Base-by-base conservation (phyloP, 768 basidiomycete species). In the Cubamyces sp. region DNA sequence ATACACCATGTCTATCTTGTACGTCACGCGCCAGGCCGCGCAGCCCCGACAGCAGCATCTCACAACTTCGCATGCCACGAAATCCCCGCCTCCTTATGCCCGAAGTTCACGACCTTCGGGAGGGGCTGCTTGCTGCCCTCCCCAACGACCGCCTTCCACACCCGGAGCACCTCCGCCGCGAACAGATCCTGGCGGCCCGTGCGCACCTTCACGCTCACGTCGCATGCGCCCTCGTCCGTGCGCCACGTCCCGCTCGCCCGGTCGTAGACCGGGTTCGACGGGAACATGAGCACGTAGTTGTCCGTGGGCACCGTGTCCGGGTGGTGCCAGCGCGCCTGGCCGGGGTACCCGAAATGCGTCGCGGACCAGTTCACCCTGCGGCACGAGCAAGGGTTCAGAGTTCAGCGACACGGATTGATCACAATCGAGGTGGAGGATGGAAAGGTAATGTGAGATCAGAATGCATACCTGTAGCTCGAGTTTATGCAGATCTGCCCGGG, bases 201-300 rank as follows among this genome's bases (percentile, higher is more conserved):
- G 28, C 37, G 30, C 28, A 51, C 50, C 18, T 51, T 51, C 28
- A 51, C 30, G 28, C 28, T 51, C 28, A 34, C 50, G 28, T 51
- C 50, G 50, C 50, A 51, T 15, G 50, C 50, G 18, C 50, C 50
- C 16, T 51, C 28, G 50, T 51, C 50, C 25, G 50, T 34, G 5
- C 30, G 18, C 50, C 50, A 51, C 28, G 30, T 34, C 3, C 50
- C 28, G 21, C n/a, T n/a, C 28, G 50, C 34, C 6, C 34, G 50
- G 25, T 16, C 37, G 26, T 34, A 34, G 28, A 51, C 50, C 18
- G 50, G 50, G 28, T 51, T 51, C 18, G 50, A 51, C 26, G 50
- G 50, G 15, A 51, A 51, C 12, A 51, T 28, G 28, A 51, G 30
- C 50, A 51, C 50, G n/a, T 51, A 51, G 28, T 51, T 51, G 50